Evolutionary conservation across 2,329 filamentous ascomycete genomes (phyloP).

Genomic region (Colletotrichum sp.): DNA sequence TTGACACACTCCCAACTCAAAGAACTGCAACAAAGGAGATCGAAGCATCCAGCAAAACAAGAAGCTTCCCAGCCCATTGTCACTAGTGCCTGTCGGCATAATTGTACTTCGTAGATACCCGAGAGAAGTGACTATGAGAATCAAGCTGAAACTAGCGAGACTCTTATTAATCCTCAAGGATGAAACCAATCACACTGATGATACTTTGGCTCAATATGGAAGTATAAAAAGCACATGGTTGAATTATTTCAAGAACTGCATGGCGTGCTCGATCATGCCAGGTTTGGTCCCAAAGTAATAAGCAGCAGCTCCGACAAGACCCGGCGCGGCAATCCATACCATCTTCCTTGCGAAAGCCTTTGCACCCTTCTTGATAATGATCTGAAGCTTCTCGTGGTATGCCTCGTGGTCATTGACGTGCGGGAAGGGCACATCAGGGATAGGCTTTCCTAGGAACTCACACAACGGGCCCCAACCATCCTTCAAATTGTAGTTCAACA

Average conservation of each 20-base stretch:
- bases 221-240: not conserved
- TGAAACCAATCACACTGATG: too few species aligned
- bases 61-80: not conserved
- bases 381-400: not conserved
- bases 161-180: too few species aligned
- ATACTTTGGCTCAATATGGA: not conserved
- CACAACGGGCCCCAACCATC: conserved; percentile 42
- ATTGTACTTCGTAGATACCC: too few species aligned
- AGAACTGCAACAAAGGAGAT: not conserved
- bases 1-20: rapidly evolving
- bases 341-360: not conserved
- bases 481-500: conserved; percentile 21
- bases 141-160: too few species aligned
- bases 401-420: conserved; percentile 13
- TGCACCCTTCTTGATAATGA: not conserved
- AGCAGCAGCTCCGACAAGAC: not conserved
- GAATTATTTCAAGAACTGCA: not conserved
- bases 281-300: not conserved
- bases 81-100: not conserved
- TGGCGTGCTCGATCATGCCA: not conserved
- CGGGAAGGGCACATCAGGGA: conserved; percentile 29
- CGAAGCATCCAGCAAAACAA: not conserved
- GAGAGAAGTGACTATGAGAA: too few species aligned
- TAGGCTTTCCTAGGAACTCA: conserved; percentile 35
- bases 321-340: not conserved